These are phyloP conservation scores for Tolypocladium album DNA, from an alignment of 2,329 filamentous ascomycete genomes.

Conservation along the genomic window DNA sequence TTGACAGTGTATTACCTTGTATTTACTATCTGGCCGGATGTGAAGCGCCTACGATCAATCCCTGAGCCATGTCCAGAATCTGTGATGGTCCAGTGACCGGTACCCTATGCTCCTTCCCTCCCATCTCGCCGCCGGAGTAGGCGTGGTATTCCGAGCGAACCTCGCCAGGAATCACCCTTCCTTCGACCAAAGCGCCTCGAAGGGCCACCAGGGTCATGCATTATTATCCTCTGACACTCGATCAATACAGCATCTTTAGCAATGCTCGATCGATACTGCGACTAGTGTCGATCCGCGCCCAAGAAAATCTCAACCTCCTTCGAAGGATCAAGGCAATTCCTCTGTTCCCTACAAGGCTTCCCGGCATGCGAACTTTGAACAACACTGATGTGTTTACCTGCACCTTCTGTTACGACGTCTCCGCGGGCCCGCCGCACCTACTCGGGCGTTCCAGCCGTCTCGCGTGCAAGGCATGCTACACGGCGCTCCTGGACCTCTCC, in stretches of 20 bases:
- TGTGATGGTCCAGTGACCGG: background rate
- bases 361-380: background rate
- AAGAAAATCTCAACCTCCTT: background rate
- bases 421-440: conserved; percentile 22
- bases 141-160: background rate
- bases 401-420: conserved; percentile 42
- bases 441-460: conserved; percentile 37
- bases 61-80: background rate
- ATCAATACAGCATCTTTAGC: background rate
- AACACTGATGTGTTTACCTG: conserved; percentile 31
- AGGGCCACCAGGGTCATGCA: too few species aligned
- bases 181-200: too few species aligned
- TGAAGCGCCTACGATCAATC: background rate
- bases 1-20: background rate
- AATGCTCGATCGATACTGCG: background rate
- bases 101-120: background rate
- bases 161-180: background rate
- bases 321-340: background rate
- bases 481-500: conserved; percentile 37
- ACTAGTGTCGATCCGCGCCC: background rate
- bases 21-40: background rate
- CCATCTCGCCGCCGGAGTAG: background rate
- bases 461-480: conserved; percentile 36
- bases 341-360: background rate
- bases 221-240: background rate